Evolutionary conservation across 495 filamentous ascomycete genomes (phyloP).

Genomic region (Penicillium paxilli): DNA sequence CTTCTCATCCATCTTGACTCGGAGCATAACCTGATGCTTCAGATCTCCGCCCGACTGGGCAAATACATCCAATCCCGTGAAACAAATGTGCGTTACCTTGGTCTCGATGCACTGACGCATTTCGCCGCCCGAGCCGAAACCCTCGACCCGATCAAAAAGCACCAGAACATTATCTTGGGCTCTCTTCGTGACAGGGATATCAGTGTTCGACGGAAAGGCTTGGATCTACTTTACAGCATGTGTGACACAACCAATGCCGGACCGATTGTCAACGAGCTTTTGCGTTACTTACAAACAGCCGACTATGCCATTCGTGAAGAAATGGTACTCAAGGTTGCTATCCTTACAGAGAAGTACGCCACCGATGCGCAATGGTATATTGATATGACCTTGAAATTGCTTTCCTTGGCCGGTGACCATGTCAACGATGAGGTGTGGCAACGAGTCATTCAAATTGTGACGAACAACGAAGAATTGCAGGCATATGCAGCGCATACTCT

Average conservation of each 20-base stretch:
- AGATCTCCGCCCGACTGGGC: constrained; percentile 90
- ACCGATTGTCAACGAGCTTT: constrained; percentile 88
- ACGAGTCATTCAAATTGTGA: constrained; percentile 97
- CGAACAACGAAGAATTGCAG: constrained; percentile 84
- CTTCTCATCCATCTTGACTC: constrained; percentile 98
- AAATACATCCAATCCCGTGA: constrained; percentile 97
- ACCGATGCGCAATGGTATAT: constrained; percentile 99
- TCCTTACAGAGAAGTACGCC: constrained; percentile 97
- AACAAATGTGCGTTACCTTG: constrained; percentile 97
- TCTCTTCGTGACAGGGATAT: constrained; percentile 96
- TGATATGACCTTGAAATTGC: constrained; percentile 90
- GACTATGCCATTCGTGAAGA: constrained; percentile 98
- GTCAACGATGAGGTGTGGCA: constrained; percentile 99
- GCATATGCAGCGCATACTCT: not conserved
- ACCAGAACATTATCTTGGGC: constrained; percentile 92
- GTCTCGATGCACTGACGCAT: constrained; percentile 97
- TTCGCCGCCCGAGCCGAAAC: constrained; percentile 93
- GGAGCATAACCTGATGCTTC: constrained; percentile 92
- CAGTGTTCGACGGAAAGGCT: constrained; percentile 90
- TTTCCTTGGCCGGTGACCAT: constrained; percentile 96
- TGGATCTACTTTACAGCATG: constrained; percentile 99
- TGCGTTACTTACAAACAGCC: constrained; percentile 92
- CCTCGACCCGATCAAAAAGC: constrained; percentile 95
- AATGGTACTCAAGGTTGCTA: constrained; percentile 99
- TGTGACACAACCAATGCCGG: constrained; percentile 91